phyloP scores from a whole-genome alignment of 192 early-diverging fungal species.

The Podila verticillata region DNA sequence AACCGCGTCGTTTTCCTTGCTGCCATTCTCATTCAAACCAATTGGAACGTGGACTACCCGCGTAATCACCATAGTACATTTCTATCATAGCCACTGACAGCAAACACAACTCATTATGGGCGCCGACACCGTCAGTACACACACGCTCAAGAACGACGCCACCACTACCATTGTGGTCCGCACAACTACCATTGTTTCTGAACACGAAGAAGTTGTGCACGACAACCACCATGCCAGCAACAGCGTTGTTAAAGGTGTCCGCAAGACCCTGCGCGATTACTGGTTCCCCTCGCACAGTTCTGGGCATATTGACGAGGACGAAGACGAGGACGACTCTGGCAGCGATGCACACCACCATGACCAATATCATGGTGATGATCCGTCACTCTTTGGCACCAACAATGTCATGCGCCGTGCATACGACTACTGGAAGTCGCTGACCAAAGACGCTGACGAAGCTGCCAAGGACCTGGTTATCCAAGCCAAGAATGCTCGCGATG shows the following conservation, averaged over 20 bases:
- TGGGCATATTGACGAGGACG: not conserved
- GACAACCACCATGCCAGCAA: not conserved
- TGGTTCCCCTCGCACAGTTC: constrained; percentile 26
- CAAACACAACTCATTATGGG: constrained; percentile 6
- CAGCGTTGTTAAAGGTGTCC: constrained; percentile 5
- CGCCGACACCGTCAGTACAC: constrained; percentile 24
- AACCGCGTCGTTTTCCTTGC: too few species aligned
- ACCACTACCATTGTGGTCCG: constrained; percentile 28
- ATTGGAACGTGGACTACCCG: not conserved
- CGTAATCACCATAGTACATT: not conserved
- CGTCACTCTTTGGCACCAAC: constrained; percentile 5
- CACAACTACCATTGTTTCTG: constrained; percentile 43
- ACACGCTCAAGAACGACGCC: constrained; percentile 31
- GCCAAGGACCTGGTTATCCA: constrained; percentile 29
- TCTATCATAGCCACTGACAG: not conserved
- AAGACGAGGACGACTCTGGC: constrained; percentile 5
- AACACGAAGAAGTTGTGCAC: constrained; percentile 22
- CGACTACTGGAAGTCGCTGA: constrained; percentile 43
- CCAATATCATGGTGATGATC: not conserved
- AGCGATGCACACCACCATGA: not conserved
- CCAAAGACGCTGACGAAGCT: constrained; percentile 24
- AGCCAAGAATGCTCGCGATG: constrained; percentile 29
- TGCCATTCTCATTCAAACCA: too few species aligned
- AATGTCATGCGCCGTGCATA: constrained; percentile 33
- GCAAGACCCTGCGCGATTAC: constrained; percentile 37